Base-by-base conservation (phyloP, 805 yeast species). In the Kodamaea kaohsiungensis region DNA sequence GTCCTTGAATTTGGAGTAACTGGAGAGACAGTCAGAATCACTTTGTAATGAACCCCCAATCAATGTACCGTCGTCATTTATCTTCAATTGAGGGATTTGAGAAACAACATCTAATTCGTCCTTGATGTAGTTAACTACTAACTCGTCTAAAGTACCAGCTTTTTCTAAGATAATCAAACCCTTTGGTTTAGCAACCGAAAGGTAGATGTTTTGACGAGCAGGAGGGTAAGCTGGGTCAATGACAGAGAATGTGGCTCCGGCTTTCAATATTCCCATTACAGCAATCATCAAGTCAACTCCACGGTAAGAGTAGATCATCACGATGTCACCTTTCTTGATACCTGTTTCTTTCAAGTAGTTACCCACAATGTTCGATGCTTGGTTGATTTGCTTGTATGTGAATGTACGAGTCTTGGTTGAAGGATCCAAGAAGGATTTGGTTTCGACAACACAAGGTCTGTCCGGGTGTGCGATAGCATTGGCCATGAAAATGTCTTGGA, bases 141-240 rank as follows among this genome's bases (percentile, higher is more conserved):
- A 72, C 43, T 82, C 81, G 64, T 89, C 91, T 65, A 96, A 76
- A 43, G 75, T 69, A 27, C 99, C 99, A 1, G 99, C 99, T 68
- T 91, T 89, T 61, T 87, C 86, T 61, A 95, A 85, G 16, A 92
- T 96, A 57, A 95, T 87, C 61, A 95, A 80, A 59, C 96, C 99
- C 62, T 76, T 83, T 35, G 99, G 99, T 70, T 88, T 85, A 38
- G 99, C 98, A 13, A 95, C 99, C 48, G 89, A 85, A 54, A 95
- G 79, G 70, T 95, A 95, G 57, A 95, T 84, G 59, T 90, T 95
- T 72, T 95, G 99, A 72, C 99, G 85, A 8, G 96, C 96, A 15
- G 99, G 97, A 43, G 99, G 99, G 70, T 95, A 95, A 4, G 98
- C 98, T 7, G 99, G 99, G 68, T 95, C 99, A 59, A 95, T 96